phyloP scores from a whole-genome alignment of 176 grass and related monocot genomes.

The Dactylis glomerata region DNA sequence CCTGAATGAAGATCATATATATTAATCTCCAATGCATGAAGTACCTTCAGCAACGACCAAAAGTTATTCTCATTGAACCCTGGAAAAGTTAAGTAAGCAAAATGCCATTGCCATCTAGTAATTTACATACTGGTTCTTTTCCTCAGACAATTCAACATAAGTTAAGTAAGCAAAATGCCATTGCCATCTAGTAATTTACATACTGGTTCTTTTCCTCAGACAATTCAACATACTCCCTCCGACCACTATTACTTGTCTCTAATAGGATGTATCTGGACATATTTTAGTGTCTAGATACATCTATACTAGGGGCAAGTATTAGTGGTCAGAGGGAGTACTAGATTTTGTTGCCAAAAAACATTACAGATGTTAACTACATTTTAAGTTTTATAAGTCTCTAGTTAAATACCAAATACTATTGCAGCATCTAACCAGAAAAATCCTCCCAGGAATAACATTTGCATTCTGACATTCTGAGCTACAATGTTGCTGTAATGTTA shows the following conservation, averaged over 20 bases:
- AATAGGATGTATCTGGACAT: no score
- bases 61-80: not conserved
- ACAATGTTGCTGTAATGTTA: not conserved
- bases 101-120: not conserved
- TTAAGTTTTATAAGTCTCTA: not conserved
- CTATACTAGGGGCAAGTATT: no score
- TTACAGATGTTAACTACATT: not conserved
- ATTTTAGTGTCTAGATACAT: no score
- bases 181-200: not conserved
- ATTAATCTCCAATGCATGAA: slow-evolving; percentile 11
- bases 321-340: no score
- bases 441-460: not conserved
- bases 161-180: not conserved
- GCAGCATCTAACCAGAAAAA: not conserved
- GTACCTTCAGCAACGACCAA: not conserved
- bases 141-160: not conserved
- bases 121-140: not conserved
- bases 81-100: not conserved
- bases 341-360: no score
- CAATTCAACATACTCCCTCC: not conserved
- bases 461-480: not conserved
- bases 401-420: not conserved
- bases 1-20: slow-evolving; percentile 33
- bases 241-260: no score
- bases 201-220: not conserved